These are phyloP conservation scores for Stylonectria norvegica DNA, from an alignment of 2,329 filamentous ascomycete species.

Conservation along the genomic window DNA sequence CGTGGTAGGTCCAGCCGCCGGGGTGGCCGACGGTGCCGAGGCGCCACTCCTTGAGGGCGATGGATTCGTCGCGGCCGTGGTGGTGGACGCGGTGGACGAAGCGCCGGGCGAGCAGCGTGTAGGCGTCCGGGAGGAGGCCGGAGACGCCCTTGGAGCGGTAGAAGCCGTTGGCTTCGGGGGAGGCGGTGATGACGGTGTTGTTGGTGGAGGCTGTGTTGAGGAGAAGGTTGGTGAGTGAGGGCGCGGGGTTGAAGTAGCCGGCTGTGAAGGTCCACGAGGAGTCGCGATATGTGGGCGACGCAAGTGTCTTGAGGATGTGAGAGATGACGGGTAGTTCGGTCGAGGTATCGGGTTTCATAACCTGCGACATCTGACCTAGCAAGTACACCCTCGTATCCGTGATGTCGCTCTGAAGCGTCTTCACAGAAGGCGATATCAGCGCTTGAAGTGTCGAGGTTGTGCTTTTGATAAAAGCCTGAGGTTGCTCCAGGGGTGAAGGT, in stretches of 20 bases:
- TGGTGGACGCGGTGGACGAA: slow-evolving; percentile 64
- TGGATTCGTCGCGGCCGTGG: slow-evolving; percentile 48
- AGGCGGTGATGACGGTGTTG: slow-evolving; percentile 87
- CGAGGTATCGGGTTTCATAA: slow-evolving; percentile 74
- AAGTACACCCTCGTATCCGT: slow-evolving; percentile 77
- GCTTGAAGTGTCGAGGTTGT: slow-evolving; percentile 65
- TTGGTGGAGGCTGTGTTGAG: slow-evolving; percentile 65
- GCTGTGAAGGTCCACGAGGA: slow-evolving; percentile 95
- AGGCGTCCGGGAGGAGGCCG: slow-evolving; percentile 85
- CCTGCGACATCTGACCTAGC: slow-evolving; percentile 80
- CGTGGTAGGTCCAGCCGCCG: slow-evolving; percentile 94
- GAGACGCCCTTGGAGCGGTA: slow-evolving; percentile 85
- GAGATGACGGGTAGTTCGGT: slow-evolving; percentile 85
- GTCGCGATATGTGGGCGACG: slow-evolving; percentile 58
- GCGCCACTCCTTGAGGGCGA: slow-evolving; percentile 84
- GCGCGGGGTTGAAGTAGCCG: slow-evolving; percentile 96
- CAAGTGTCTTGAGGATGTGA: slow-evolving; percentile 66
- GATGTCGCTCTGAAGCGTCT: slow-evolving; percentile 18
- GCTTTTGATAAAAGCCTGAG: slow-evolving; percentile 64
- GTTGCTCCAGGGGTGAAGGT: slow-evolving; percentile 69
- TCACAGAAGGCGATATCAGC: slow-evolving; percentile 51
- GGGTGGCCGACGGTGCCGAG: slow-evolving; percentile 75
- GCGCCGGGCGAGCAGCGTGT: slow-evolving; percentile 79
- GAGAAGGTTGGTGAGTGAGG: slow-evolving; percentile 74
- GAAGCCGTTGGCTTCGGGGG: slow-evolving; percentile 92